These are phyloP conservation scores for Dryadomyces quercivorus DNA, from an alignment of 2,329 filamentous ascomycete genomes.

Conservation along the genomic window DNA sequence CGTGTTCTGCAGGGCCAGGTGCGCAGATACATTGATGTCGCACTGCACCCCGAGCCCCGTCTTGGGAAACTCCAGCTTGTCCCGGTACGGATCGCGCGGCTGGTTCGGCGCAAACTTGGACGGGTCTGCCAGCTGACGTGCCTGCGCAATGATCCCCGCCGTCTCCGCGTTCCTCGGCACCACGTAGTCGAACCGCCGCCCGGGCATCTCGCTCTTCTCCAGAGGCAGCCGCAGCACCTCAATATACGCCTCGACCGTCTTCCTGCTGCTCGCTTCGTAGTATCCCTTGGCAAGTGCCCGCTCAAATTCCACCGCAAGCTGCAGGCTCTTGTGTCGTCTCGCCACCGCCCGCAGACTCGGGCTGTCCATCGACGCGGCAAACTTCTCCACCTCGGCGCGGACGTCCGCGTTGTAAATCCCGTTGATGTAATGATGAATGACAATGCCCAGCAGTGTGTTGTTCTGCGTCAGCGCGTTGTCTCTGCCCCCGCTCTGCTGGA, in stretches of 20 bases:
- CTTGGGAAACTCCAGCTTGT: slow-evolving; percentile 66
- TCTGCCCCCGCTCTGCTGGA: slow-evolving; percentile 20
- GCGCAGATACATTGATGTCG: slow-evolving; percentile 84
- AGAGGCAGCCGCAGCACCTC: slow-evolving; percentile 31
- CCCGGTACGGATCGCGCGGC: slow-evolving; percentile 39
- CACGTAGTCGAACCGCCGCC: slow-evolving; percentile 18
- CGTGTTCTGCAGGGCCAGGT: slow-evolving; percentile 75
- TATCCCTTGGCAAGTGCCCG: slow-evolving; percentile 34
- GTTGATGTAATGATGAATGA: slow-evolving; percentile 33
- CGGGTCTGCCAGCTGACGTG: slow-evolving; percentile 35
- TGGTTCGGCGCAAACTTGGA: slow-evolving; percentile 36
- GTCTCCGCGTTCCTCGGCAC: slow-evolving; percentile 25
- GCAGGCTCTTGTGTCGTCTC: slow-evolving; percentile 39
- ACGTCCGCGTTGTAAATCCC: slow-evolving; percentile 38
- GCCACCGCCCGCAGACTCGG: slow-evolving; percentile 28
- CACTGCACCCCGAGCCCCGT: slow-evolving; percentile 70
- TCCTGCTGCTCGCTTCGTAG: slow-evolving; percentile 26
- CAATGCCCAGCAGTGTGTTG: slow-evolving; percentile 15
- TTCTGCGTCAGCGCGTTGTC: slow-evolving; percentile 11
- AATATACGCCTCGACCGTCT: slow-evolving; percentile 36
- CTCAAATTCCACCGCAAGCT: slow-evolving; percentile 44
- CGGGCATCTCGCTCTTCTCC: slow-evolving; percentile 5
- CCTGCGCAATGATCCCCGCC: slow-evolving; percentile 24
- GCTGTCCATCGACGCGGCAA: slow-evolving; percentile 14
- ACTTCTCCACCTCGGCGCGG: slow-evolving; percentile 27